Percentiles rank a stretch among this genome's conserved stretches.
Conservation (phyloP, 768 basidiomycete species). For the Lentinula detonsa region DNA sequence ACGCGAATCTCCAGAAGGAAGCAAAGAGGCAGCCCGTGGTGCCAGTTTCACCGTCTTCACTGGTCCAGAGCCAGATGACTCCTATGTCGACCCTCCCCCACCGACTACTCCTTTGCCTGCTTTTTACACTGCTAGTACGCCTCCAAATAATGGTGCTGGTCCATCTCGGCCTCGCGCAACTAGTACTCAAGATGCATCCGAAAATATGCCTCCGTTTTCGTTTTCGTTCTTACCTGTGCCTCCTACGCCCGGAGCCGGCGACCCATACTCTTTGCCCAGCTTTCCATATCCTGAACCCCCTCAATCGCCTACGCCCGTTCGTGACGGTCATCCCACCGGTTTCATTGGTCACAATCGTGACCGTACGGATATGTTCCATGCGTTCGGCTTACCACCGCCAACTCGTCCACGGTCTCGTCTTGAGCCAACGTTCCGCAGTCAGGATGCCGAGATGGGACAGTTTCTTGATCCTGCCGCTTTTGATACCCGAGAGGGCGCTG, state of each 20-base stretch:
- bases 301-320: slow-evolving; percentile 50
- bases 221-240: slow-evolving; percentile 48
- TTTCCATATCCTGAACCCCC: slow-evolving; percentile 53
- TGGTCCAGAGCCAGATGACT: slow-evolving; percentile 29
- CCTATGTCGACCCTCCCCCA: slow-evolving; percentile 38
- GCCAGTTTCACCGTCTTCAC: slow-evolving; percentile 45
- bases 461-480: slow-evolving; percentile 37
- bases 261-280: slow-evolving; percentile 27
- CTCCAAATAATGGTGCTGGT: slow-evolving; percentile 23
- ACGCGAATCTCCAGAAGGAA: slow-evolving; percentile 11
- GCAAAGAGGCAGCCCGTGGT: slow-evolving; percentile 17
- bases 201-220: slow-evolving; percentile 49
- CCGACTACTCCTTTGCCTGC: slow-evolving; percentile 48
- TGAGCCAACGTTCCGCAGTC: slow-evolving; percentile 20
- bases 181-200: slow-evolving; percentile 42
- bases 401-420: slow-evolving; percentile 34
- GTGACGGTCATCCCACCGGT: slow-evolving; percentile 12
- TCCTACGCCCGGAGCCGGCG: slow-evolving; percentile 42
- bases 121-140: slow-evolving; percentile 40
- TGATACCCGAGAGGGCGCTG: slow-evolving; percentile 24
- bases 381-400: slow-evolving; percentile 39
- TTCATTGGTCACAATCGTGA: slow-evolving; percentile 14
- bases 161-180: slow-evolving; percentile 22
- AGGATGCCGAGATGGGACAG: slow-evolving; percentile 22
- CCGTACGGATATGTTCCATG: slow-evolving; percentile 38